Evolutionary conservation across 768 basidiomycete species (phyloP), one percentile per base, ranked within the genome.

Genomic region (Pleurotus citrinopileatus): DNA sequence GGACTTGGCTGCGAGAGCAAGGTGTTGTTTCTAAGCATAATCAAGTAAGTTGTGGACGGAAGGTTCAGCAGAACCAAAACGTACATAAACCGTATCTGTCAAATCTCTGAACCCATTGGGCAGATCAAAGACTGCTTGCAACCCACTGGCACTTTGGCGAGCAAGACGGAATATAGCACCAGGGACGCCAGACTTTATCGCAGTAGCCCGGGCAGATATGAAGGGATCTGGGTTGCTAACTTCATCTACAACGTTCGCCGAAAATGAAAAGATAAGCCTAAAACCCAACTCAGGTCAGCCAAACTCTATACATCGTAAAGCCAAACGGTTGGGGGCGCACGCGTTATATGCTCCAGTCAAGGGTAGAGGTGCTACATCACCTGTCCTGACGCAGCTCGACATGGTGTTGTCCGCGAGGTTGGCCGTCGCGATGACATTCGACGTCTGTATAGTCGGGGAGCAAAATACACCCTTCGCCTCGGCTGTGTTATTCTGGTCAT

Each of bases 121-220:
- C 22, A 70, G 54, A 56, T 79, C 71, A 60, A 86, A 87, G 6
- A 72, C 72, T 1, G 74, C 63, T 45, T 75, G 67, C 1, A 67
- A 60, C 2, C 82, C 19, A 66, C 65, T 5, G 71, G 63, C 13
- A 65, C 56, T 54, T 78, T 73, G 6, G 65, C 32, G n/a, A 2
- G 86, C 85, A 45, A 70, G 70, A 8, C 74, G 76, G 57, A 82
- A 84, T 17, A 89, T 80, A 3, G 87, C 79, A 6, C 78, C 78
- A 13, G 87, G 75, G 0, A 89, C 63, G n/a, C 78, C 75, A n/a
- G 79, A 70, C 25, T 63, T 68, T 0, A 78, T 78, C 2, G 82
- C 70, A 2, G 59, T 64, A 0, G 81, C 78, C 19, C 85, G 76
- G 12, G 81, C 79, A 44, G 73, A 64, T 28, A 85, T 70, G 60